Evolutionary conservation across 441 rosid species (phyloP).

Genomic region (Erodium texanum): DNA sequence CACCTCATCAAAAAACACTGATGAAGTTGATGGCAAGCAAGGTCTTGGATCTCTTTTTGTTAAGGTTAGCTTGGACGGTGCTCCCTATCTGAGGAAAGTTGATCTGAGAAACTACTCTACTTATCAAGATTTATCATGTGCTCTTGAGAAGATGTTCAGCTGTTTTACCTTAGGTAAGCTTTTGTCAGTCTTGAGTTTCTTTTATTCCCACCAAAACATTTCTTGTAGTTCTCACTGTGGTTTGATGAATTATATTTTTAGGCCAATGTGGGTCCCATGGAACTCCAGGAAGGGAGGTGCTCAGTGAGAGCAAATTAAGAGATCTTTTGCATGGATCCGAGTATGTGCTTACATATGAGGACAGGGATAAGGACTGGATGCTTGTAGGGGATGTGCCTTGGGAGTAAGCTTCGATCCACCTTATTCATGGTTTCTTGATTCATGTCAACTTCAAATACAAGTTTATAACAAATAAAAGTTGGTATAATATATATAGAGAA

Average conservation of each 20-base stretch:
- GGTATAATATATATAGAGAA: too few relatives aligned
- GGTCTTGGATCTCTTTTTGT: constrained; percentile 48
- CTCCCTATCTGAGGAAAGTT: constrained; percentile 65
- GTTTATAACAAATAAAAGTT: too few relatives aligned
- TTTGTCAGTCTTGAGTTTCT: not conserved
- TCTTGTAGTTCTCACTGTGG: too few relatives aligned
- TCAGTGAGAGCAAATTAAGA: constrained; percentile 48
- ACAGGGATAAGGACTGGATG: constrained; percentile 71
- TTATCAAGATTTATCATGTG: constrained; percentile 47
- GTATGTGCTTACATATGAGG: constrained; percentile 61
- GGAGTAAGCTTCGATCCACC: constrained; percentile 38
- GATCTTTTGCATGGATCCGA: constrained; percentile 64
- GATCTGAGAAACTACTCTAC: constrained; percentile 46
- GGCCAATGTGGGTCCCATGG: constrained; percentile 53
- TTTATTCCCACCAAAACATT: too few relatives aligned
- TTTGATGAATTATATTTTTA: constrained; percentile 23
- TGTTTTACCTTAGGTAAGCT: constrained; percentile 53
- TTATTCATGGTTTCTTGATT: not conserved
- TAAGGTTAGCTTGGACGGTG: constrained; percentile 76
- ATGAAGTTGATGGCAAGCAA: constrained; percentile 59
- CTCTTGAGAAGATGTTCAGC: constrained; percentile 70
- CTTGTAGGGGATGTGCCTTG: too few relatives aligned
- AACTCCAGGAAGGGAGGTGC: constrained; percentile 35
- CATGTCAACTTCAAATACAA: not conserved
- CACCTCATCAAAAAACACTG: constrained; percentile 42